phyloP scores from a whole-genome alignment of 1,284 basidiomycete species.

The Ceratorhiza oryzae-sativae region DNA sequence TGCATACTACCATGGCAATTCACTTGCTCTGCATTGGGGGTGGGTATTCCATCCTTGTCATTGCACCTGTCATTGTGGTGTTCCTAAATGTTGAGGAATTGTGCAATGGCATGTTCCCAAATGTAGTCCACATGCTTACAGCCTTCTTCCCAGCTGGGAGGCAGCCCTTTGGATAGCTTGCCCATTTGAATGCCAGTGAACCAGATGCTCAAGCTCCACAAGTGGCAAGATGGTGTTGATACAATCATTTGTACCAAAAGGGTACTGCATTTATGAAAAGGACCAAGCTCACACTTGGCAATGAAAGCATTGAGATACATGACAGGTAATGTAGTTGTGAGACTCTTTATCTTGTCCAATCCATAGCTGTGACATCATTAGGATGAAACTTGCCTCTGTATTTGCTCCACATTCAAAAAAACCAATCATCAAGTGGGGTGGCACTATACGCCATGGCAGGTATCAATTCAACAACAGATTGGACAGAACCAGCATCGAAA shows the following conservation, averaged over 20 bases:
- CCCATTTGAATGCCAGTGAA: constrained; percentile 63
- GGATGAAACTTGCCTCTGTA: too few species aligned
- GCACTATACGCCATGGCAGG: too few species aligned
- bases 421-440: too few species aligned
- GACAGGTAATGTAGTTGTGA: neutral
- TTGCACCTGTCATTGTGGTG: constrained; percentile 87
- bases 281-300: neutral
- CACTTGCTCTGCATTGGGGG: too few species aligned
- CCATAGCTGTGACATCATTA: neutral
- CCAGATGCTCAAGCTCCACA: neutral
- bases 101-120: constrained; percentile 89
- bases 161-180: constrained; percentile 91
- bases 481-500: too few species aligned
- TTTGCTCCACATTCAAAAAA: too few species aligned
- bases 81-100: constrained; percentile 94
- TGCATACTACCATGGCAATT: too few species aligned
- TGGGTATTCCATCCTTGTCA: too few species aligned
- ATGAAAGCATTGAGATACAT: neutral
- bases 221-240: too few species aligned
- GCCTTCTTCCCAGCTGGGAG: constrained; percentile 90
- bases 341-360: neutral
- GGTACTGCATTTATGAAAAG: neutral
- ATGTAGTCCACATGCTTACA: constrained; percentile 90
- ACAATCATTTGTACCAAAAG: neutral
- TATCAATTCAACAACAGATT: too few species aligned